A percentile compares a stretch with the other conserved stretches of the same genome.
phyloP scores from a whole-genome alignment of 208 protist species.

The Acanthamoeba rhysodes region DNA sequence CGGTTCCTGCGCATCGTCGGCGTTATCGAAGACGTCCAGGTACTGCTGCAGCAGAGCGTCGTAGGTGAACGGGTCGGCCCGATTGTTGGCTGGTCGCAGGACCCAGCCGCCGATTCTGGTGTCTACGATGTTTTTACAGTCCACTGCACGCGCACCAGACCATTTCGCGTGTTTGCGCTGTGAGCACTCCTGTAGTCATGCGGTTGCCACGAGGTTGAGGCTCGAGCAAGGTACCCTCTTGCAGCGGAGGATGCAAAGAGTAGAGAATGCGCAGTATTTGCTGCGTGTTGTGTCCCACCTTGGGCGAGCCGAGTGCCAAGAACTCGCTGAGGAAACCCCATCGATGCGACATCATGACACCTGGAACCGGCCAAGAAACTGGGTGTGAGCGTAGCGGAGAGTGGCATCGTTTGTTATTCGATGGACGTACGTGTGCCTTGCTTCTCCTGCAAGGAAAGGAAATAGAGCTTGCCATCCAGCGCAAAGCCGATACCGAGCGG shows the following conservation, averaged over 20 bases:
- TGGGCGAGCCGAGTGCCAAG: neutral
- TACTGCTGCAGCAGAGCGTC: slow-evolving; percentile 43
- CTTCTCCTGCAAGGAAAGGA: slow-evolving; percentile 22
- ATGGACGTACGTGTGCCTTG: slow-evolving; percentile 18
- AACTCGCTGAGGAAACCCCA: neutral
- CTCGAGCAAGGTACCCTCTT: neutral
- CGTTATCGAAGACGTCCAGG: slow-evolving; percentile 7
- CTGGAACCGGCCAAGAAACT: neutral
- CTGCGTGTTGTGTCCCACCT: slow-evolving; percentile 32
- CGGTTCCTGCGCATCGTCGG: neutral
- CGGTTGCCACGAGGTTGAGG: neutral
- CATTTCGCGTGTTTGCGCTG: neutral
- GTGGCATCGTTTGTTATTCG: neutral
- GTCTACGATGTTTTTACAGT: neutral
- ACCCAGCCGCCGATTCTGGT: slow-evolving; percentile 42
- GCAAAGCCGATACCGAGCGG: slow-evolving; percentile 17
- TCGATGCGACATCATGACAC: slow-evolving; percentile 8
- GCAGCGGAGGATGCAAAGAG: neutral
- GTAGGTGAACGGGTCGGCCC: neutral
- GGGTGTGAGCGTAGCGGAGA: neutral
- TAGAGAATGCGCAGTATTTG: slow-evolving; percentile 37
- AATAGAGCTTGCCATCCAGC: neutral
- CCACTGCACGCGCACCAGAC: neutral
- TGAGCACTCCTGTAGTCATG: no score
- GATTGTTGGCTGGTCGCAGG: slow-evolving; percentile 12